phyloP scores from a whole-genome alignment of 345 rosid genomes.

The Pistacia integerrima region DNA sequence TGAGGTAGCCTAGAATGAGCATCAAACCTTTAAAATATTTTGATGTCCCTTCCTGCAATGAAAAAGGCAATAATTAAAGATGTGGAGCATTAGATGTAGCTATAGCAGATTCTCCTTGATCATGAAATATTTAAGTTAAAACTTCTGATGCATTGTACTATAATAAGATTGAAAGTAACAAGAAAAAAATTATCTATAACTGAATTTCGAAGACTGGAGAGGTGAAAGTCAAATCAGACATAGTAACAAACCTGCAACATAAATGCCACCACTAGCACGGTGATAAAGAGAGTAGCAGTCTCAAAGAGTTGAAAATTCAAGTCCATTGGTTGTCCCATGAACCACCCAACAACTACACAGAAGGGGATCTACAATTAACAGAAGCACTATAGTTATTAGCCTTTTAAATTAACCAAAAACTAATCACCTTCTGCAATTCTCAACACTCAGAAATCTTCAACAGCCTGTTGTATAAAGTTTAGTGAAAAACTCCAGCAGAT shows the following conservation, averaged over 20 bases:
- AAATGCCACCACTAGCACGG: conserved; percentile 60
- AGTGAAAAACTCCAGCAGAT: not conserved
- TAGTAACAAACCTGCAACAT: conserved; percentile 45
- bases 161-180: conserved; percentile 1
- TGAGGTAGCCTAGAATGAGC: conserved; percentile 50
- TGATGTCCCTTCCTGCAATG: conserved; percentile 47
- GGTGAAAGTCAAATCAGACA: not conserved
- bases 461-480: not conserved
- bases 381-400: not conserved
- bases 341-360: conserved; percentile 57
- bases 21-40: conserved; percentile 56
- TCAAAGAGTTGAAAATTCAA: conserved; percentile 54
- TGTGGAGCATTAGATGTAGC: not conserved
- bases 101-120: too few species aligned
- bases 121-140: too few species aligned
- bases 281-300: conserved; percentile 52
- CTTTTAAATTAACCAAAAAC: not conserved
- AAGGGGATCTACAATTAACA: conserved; percentile 48
- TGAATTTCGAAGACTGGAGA: not conserved
- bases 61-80: not conserved
- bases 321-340: conserved; percentile 49
- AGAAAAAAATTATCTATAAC: not conserved
- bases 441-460: not conserved
- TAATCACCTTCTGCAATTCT: not conserved
- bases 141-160: not conserved